A percentile compares a stretch with the other conserved stretches of the same genome.
Conservation (phyloP, 2,329 filamentous ascomycete species). For the Sclerotinia subarctica region DNA sequence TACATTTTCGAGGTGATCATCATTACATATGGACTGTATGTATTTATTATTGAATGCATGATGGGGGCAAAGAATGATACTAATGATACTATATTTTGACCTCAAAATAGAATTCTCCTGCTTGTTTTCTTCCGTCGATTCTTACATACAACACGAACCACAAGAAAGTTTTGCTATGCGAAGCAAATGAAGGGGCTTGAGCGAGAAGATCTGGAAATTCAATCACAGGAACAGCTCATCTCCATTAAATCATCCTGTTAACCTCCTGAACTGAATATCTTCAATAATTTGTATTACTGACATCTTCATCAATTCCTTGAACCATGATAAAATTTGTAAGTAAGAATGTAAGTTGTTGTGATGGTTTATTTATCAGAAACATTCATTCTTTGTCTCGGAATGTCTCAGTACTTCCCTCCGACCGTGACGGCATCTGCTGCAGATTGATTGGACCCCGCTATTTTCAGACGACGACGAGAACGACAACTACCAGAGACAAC, state of each 20-base stretch:
- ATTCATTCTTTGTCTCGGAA: conserved; percentile 17
- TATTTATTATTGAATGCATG: not conserved
- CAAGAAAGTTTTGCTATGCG: not conserved
- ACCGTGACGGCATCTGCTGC: conserved; percentile 13
- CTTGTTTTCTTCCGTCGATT: not conserved
- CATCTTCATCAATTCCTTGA: not conserved
- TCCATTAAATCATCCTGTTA: not conserved
- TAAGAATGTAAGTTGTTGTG: not conserved
- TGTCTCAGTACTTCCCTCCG: conserved; percentile 14
- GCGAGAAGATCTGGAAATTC: not conserved
- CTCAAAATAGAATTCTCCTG: conserved; percentile 6
- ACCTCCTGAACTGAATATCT: not conserved
- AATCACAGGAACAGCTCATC: not conserved
- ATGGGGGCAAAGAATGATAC: not conserved
- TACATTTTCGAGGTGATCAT: not conserved
- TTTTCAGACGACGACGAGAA: not conserved
- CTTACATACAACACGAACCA: not conserved
- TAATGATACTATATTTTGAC: not conserved
- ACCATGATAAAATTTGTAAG: not conserved
- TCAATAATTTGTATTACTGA: not conserved
- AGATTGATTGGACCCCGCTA: conserved; percentile 16
- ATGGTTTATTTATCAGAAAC: not conserved
- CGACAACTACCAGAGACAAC: not conserved
- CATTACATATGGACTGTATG: not conserved
- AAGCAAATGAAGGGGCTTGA: conserved; percentile 18